Evolutionary conservation across 371 early-diverging fungal species (phyloP).

Genomic region (Actinomortierella ambigua): DNA sequence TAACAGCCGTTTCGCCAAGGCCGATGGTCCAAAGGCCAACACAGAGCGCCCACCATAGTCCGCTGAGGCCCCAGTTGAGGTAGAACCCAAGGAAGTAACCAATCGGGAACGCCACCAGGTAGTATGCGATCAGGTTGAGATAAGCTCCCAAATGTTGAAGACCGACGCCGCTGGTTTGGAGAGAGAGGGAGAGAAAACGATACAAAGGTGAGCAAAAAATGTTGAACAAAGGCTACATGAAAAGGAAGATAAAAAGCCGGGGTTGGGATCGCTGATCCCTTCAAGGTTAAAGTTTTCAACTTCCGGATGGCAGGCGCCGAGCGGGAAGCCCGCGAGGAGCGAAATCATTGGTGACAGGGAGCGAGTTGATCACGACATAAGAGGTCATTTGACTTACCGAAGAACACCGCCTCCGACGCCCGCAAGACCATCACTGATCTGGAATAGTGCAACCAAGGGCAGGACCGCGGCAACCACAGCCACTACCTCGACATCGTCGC

Average conservation of each 20-base stretch:
- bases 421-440: constrained; percentile 73
- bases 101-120: constrained; percentile 71
- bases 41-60: constrained; percentile 72
- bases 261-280: too few relatives aligned
- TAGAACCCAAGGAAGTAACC: constrained; percentile 68
- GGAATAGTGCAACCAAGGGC: constrained; percentile 82
- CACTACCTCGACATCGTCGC: constrained; percentile 71
- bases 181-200: too few relatives aligned
- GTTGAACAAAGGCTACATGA: too few relatives aligned
- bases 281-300: too few relatives aligned
- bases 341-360: too few relatives aligned
- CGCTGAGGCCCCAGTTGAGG: constrained; percentile 58
- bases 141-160: constrained; percentile 72
- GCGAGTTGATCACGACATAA: too few relatives aligned
- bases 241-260: too few relatives aligned
- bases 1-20: constrained; percentile 44
- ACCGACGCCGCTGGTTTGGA: constrained; percentile 42
- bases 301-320: too few relatives aligned
- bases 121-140: constrained; percentile 72
- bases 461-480: constrained; percentile 69
- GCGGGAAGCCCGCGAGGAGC: too few relatives aligned
- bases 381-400: constrained; percentile 28
- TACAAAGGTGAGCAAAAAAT: too few relatives aligned
- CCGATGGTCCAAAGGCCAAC: constrained; percentile 60
- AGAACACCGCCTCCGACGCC: constrained; percentile 74